Percentiles rank a stretch among this genome's conserved stretches.
phyloP scores from a whole-genome alignment of 1,284 basidiomycete genomes.

The Stereum hirsutum region DNA sequence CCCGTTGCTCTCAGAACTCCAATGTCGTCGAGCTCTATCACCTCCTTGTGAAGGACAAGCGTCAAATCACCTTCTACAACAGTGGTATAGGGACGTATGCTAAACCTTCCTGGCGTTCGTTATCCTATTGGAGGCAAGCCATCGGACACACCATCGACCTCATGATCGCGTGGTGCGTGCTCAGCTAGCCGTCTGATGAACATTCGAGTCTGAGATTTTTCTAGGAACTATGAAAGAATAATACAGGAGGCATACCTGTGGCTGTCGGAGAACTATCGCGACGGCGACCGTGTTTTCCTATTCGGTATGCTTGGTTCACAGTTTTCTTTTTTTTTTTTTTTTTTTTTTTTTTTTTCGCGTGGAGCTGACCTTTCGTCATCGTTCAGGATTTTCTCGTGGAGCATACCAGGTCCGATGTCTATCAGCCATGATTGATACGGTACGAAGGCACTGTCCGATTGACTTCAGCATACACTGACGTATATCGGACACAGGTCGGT shows the following conservation, averaged over 20 bases:
- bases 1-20: slow-evolving; percentile 15
- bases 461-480: background rate
- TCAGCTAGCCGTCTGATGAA: background rate
- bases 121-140: slow-evolving; percentile 11
- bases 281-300: slow-evolving; percentile 25
- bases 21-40: slow-evolving; percentile 18
- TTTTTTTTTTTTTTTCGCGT: too few species aligned
- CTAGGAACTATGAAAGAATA: slow-evolving; percentile 24
- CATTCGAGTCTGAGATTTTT: background rate
- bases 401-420: slow-evolving; percentile 29
- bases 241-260: slow-evolving; percentile 28
- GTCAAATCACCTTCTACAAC: slow-evolving; percentile 28
- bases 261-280: slow-evolving; percentile 26
- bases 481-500: slow-evolving; percentile 18
- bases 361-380: too few species aligned
- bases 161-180: slow-evolving; percentile 20
- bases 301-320: slow-evolving; percentile 27
- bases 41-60: slow-evolving; percentile 11
- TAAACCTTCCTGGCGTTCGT: slow-evolving; percentile 14
- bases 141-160: slow-evolving; percentile 16
- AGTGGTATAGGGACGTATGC: slow-evolving; percentile 33
- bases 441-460: slow-evolving; percentile 8
- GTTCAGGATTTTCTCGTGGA: slow-evolving; percentile 27
- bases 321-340: background rate
- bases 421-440: slow-evolving; percentile 26